phyloP scores from a whole-genome alignment of 2,329 filamentous ascomycete genomes.

The Aureobasidium sp. region DNA sequence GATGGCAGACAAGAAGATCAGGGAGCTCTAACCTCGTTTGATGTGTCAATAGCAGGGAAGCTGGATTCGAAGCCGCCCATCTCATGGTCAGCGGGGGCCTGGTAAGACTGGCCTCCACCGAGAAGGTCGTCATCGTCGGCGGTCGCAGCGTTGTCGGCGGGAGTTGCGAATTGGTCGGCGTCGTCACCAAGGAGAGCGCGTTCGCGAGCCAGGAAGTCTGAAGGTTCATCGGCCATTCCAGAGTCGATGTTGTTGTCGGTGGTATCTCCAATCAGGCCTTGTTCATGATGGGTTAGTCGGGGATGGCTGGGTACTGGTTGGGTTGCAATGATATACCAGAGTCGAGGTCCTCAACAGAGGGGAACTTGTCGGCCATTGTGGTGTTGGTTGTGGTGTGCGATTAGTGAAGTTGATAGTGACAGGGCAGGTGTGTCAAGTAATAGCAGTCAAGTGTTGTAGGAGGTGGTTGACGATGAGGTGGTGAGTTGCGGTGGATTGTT shows the following conservation, averaged over 20 bases:
- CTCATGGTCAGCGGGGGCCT: conserved; percentile 37
- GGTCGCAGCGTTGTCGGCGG: conserved; percentile 58
- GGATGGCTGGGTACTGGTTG: conserved; percentile 13
- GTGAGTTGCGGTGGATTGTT: neutral
- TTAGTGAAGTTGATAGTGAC: neutral
- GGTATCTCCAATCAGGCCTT: conserved; percentile 58
- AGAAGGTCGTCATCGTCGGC: conserved; percentile 51
- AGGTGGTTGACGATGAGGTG: neutral
- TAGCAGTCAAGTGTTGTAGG: neutral
- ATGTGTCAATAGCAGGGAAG: conserved; percentile 73
- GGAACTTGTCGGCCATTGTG: conserved; percentile 43
- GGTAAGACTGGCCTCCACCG: conserved; percentile 41
- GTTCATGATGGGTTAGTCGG: conserved; percentile 15
- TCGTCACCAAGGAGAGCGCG: conserved; percentile 86
- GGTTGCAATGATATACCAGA: conserved; percentile 30
- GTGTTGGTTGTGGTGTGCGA: neutral
- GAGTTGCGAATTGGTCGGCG: conserved; percentile 77
- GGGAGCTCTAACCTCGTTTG: conserved; percentile 54
- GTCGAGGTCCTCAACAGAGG: conserved; percentile 45
- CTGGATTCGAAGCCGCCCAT: conserved; percentile 70
- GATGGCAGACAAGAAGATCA: neutral
- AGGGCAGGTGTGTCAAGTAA: neutral
- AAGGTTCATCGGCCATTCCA: conserved; percentile 51
- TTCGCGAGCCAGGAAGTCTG: conserved; percentile 88
- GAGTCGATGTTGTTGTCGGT: conserved; percentile 40